Evolutionary conservation across 225 moss, liverwort and hornwort genomes (phyloP).

Genomic region (Anthoceros angustus): DNA sequence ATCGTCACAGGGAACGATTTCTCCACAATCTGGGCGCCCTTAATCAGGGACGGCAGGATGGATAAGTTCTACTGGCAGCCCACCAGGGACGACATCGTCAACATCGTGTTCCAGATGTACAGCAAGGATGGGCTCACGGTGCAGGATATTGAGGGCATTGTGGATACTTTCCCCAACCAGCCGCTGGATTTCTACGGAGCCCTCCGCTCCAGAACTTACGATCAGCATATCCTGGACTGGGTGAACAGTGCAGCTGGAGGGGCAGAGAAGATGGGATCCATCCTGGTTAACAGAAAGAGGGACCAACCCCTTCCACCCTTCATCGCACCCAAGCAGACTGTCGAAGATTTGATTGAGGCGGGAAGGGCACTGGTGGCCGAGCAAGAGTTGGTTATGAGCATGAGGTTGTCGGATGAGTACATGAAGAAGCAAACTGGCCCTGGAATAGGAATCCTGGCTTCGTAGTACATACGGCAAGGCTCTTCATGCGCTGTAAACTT

Average conservation of each 20-base stretch:
- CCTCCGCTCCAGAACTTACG: constrained; percentile 78
- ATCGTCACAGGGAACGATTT: constrained; percentile 99
- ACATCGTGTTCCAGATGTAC: constrained; percentile 82
- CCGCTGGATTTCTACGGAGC: constrained; percentile 95
- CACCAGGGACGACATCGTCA: constrained; percentile 73
- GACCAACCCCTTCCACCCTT: constrained; percentile 59
- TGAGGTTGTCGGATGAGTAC: constrained; percentile 81
- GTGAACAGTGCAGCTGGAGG: constrained; percentile 46
- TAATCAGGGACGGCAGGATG: constrained; percentile 93
- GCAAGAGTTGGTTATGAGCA: constrained; percentile 55
- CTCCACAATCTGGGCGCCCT: constrained; percentile 85
- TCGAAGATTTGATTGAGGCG: constrained; percentile 48
- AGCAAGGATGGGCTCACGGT: constrained; percentile 45
- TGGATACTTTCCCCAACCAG: constrained; percentile 93
- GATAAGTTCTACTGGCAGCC: constrained; percentile 97
- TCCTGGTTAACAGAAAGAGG: constrained; percentile 43
- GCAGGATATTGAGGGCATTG: constrained; percentile 42
- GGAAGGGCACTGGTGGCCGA: constrained; percentile 65
- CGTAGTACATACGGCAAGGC: background rate
- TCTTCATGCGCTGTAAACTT: too few relatives aligned
- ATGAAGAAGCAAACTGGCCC: constrained; percentile 86
- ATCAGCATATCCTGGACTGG: constrained; percentile 73
- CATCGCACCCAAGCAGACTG: constrained; percentile 70
- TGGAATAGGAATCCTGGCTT: constrained; percentile 9
- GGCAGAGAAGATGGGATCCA: constrained; percentile 46